Percentiles rank a stretch among this genome's conserved stretches.
phyloP scores from a whole-genome alignment of 2,329 filamentous ascomycete genomes.

The Fusarium sp. region DNA sequence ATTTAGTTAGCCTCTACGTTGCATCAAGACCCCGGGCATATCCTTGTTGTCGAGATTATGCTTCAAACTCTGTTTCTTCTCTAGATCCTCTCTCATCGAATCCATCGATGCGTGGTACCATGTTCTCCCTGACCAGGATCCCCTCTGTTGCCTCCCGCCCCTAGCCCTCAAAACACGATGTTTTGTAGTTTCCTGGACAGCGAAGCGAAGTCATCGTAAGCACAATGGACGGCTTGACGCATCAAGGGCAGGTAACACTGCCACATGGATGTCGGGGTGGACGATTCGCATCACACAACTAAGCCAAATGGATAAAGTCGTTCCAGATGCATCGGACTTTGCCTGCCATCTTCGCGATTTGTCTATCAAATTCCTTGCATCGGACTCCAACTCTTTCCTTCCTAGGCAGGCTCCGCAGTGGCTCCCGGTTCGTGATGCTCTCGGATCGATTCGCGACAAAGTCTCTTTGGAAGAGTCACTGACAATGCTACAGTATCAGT shows the following conservation, averaged over 20 bases:
- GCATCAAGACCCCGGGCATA: not conserved
- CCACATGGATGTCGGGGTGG: not conserved
- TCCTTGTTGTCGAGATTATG: not conserved
- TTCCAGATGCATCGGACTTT: not conserved
- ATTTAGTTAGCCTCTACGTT: not conserved
- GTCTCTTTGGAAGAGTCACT: not conserved
- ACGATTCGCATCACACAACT: not conserved
- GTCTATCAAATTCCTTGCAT: not conserved
- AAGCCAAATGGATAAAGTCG: not conserved
- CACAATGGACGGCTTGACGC: not conserved
- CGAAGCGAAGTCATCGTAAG: not conserved
- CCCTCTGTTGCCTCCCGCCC: not conserved
- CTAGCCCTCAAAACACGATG: not conserved
- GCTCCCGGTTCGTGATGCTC: not conserved
- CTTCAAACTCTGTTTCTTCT: conserved; percentile 3
- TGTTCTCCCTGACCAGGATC: not conserved
- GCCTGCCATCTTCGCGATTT: not conserved
- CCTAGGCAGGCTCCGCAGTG: not conserved
- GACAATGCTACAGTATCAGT: not conserved
- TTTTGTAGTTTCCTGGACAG: not conserved
- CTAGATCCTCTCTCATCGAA: not conserved
- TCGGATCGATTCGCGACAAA: not conserved
- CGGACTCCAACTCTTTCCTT: not conserved
- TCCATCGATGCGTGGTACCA: not conserved
- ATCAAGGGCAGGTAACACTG: not conserved